A percentile compares a stretch with the other conserved stretches of the same genome.
phyloP scores from a whole-genome alignment of 805 yeast species.

The Saccharomycopsis vini region DNA sequence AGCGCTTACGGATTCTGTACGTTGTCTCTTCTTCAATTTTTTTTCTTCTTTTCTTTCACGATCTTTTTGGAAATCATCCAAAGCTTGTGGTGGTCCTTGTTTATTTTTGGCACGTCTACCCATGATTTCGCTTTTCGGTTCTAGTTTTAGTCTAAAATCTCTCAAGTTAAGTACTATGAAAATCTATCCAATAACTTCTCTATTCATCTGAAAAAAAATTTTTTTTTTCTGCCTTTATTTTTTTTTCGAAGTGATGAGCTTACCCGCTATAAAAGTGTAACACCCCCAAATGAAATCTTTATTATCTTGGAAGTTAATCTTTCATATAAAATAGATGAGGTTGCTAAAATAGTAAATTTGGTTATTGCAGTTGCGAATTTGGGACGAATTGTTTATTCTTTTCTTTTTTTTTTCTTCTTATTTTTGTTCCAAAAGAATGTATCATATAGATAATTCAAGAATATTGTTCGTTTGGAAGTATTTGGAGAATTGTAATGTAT shows the following conservation, averaged over 20 bases:
- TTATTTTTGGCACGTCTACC: constrained; percentile 85
- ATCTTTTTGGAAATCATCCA: constrained; percentile 69
- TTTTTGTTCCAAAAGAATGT: too few species aligned
- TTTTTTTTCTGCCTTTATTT: background rate
- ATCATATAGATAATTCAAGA: too few species aligned
- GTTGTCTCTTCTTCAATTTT: constrained; percentile 4
- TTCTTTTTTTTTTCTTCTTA: too few species aligned
- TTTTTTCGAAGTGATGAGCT: background rate
- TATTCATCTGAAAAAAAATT: background rate
- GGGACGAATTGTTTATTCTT: too few species aligned
- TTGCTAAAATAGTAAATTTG: too few species aligned
- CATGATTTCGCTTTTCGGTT: constrained; percentile 33
- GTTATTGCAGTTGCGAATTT: too few species aligned
- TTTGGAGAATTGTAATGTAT: too few species aligned
- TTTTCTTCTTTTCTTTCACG: constrained; percentile 21
- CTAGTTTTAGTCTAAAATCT: background rate
- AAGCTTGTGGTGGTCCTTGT: constrained; percentile 86
- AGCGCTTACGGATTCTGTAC: constrained; percentile 4
- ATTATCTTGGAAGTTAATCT: too few species aligned
- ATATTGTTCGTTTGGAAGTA: too few species aligned
- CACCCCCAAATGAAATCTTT: too few species aligned
- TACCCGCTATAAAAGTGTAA: background rate
- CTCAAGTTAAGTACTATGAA: background rate
- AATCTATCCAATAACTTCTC: too few species aligned
- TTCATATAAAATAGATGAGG: too few species aligned